A percentile compares a stretch with the other conserved stretches of the same genome.
Evolutionary conservation across 2,329 filamentous ascomycete genomes (phyloP).

Genomic region (Hypoxylon sp.): DNA sequence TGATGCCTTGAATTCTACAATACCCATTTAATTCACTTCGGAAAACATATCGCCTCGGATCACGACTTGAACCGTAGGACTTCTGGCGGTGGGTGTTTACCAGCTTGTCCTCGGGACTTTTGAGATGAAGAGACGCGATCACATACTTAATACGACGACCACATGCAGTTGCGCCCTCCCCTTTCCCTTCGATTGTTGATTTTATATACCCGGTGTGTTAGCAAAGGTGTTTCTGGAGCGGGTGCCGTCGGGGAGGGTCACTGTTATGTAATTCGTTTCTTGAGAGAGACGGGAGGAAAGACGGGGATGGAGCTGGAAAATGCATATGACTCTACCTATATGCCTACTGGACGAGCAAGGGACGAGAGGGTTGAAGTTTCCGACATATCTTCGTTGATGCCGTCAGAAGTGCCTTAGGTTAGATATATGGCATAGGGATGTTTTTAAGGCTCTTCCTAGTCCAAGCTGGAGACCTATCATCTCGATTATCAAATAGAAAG

Average conservation of each 20-base stretch:
- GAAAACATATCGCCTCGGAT: conserved; percentile 46
- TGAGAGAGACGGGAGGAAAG: conserved; percentile 27
- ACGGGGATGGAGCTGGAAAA: conserved; percentile 26
- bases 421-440: conserved; percentile 43
- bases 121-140: conserved; percentile 47
- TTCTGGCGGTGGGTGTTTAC: conserved; percentile 25
- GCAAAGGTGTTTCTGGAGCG: conserved; percentile 52
- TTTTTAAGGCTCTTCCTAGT: conserved; percentile 32
- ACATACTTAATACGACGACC: conserved; percentile 49
- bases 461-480: conserved; percentile 25
- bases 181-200: conserved; percentile 57
- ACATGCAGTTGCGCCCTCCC: conserved; percentile 51
- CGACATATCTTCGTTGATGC: conserved; percentile 35
- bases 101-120: conserved; percentile 33
- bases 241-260: conserved; percentile 53
- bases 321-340: conserved; percentile 46
- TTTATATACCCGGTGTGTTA: conserved; percentile 60
- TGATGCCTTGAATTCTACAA: conserved; percentile 55
- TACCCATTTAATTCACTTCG: conserved; percentile 51
- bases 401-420: conserved; percentile 36
- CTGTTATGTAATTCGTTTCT: conserved; percentile 51
- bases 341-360: conserved; percentile 40
- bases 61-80: conserved; percentile 37
- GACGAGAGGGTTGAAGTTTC: conserved; percentile 33
- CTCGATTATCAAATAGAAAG: conserved; percentile 35